These are phyloP conservation scores for Beta macrorhiza DNA, from an alignment of 179 eudicot species.

Conservation along the genomic window DNA sequence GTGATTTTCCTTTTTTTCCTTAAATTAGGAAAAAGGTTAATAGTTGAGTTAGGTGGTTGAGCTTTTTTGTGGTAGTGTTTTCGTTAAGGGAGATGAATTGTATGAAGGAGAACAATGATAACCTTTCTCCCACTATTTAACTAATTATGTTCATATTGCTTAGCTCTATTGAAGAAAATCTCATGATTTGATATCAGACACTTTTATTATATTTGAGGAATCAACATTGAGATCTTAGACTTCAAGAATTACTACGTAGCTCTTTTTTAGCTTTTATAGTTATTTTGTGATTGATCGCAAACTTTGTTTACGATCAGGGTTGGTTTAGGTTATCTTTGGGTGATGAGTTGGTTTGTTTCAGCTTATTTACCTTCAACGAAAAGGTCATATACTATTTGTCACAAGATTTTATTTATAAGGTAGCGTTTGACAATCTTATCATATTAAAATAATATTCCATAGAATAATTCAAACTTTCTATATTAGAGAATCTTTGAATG, in stretches of 20 bases:
- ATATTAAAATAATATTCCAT: too few species aligned
- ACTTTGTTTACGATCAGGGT: too few species aligned
- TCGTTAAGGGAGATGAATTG: not conserved
- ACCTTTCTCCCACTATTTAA: not conserved
- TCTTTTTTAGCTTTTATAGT: not conserved
- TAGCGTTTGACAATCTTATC: too few species aligned
- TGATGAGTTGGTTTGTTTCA: too few species aligned
- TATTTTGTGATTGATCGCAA: not conserved
- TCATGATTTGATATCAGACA: not conserved
- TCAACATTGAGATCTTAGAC: not conserved
- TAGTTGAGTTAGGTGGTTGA: slow-evolving; percentile 8
- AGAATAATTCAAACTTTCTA: too few species aligned
- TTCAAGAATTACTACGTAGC: slow-evolving; percentile 4
- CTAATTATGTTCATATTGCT: slow-evolving; percentile 6
- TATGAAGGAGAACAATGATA: not conserved
- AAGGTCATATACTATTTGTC: too few species aligned
- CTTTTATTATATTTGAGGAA: too few species aligned
- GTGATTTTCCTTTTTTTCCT: not conserved
- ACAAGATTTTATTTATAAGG: too few species aligned
- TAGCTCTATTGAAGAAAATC: not conserved
- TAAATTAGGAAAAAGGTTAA: not conserved
- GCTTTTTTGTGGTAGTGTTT: not conserved
- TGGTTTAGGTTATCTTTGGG: too few species aligned
- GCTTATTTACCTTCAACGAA: too few species aligned
- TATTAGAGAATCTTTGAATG: too few species aligned